Conservation (phyloP, 257 asterid species). For the Jacaranda mimosifolia region DNA sequence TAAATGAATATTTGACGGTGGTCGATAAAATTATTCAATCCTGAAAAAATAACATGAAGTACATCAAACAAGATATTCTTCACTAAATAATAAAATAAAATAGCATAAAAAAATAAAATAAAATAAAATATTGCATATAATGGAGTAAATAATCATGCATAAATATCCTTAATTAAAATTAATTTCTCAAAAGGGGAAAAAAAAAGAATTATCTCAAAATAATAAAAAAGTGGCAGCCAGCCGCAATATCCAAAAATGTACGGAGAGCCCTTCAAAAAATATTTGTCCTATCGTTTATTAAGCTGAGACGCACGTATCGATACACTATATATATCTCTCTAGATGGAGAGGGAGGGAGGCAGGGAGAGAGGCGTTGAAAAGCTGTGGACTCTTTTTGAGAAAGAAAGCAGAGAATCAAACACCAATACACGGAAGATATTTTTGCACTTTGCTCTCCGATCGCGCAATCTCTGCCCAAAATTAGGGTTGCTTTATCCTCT, state of each 20-base stretch:
- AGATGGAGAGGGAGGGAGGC: conserved; percentile 6
- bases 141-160: not conserved
- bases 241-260: conserved; percentile 15
- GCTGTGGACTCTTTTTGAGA: conserved; percentile 32
- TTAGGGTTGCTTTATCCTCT: conserved; percentile 35
- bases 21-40: too few relatives aligned
- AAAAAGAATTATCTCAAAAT: not conserved
- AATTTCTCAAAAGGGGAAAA: too few relatives aligned
- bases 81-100: too few relatives aligned
- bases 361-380: conserved; percentile 1
- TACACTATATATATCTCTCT: not conserved
- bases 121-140: not conserved
- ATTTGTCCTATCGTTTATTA: conserved; percentile 21
- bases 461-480: conserved; percentile 35
- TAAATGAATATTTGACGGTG: too few relatives aligned
- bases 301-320: conserved; percentile 26
- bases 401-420: conserved; percentile 11
- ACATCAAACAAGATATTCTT: too few relatives aligned
- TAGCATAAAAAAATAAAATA: too few relatives aligned
- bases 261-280: conserved; percentile 24
- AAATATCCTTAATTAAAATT: too few relatives aligned
- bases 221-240: conserved; percentile 3
- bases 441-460: conserved; percentile 26
- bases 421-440: conserved; percentile 33
- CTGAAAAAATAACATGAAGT: too few relatives aligned